Conservation (phyloP, 1,284 basidiomycete species). For the Ceratobasidium sp. region DNA sequence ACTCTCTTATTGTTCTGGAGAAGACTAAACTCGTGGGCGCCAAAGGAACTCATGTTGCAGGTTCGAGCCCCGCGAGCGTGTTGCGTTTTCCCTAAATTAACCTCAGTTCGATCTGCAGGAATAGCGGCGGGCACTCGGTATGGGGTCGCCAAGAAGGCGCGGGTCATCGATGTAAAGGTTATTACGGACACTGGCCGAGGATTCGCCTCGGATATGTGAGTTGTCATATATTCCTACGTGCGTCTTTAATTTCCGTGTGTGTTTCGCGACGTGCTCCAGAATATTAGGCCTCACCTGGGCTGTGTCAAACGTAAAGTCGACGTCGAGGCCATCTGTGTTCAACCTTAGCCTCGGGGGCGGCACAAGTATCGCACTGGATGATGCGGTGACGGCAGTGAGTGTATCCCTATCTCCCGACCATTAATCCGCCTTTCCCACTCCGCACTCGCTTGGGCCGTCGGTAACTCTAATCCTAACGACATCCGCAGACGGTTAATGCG, state of each 20-base stretch:
- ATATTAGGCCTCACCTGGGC: conserved; percentile 35
- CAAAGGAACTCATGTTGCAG: conserved; percentile 29
- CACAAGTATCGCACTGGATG: conserved; percentile 38
- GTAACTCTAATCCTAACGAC: conserved; percentile 19
- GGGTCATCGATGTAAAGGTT: conserved; percentile 45
- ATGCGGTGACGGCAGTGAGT: conserved; percentile 28
- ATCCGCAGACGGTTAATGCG: not conserved
- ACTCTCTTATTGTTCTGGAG: not conserved
- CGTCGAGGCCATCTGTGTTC: conserved; percentile 32
- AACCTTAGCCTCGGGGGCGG: conserved; percentile 41
- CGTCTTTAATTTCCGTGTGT: not conserved
- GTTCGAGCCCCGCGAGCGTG: not conserved
- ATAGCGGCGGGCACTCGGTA: conserved; percentile 34
- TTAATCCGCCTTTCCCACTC: conserved; percentile 27
- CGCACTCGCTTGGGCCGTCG: conserved; percentile 10
- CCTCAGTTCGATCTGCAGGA: not conserved
- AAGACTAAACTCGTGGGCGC: not conserved
- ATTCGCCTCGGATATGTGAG: conserved; percentile 32
- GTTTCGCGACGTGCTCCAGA: conserved; percentile 15
- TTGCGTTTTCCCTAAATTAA: not conserved
- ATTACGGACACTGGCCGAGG: conserved; percentile 42
- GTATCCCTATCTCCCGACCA: conserved; percentile 26
- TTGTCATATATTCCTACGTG: not conserved
- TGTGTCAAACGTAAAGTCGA: conserved; percentile 33
- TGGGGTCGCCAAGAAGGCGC: conserved; percentile 45